Base-by-base conservation (phyloP, 208 protist genomes). In the Leishmania aethiopica region DNA sequence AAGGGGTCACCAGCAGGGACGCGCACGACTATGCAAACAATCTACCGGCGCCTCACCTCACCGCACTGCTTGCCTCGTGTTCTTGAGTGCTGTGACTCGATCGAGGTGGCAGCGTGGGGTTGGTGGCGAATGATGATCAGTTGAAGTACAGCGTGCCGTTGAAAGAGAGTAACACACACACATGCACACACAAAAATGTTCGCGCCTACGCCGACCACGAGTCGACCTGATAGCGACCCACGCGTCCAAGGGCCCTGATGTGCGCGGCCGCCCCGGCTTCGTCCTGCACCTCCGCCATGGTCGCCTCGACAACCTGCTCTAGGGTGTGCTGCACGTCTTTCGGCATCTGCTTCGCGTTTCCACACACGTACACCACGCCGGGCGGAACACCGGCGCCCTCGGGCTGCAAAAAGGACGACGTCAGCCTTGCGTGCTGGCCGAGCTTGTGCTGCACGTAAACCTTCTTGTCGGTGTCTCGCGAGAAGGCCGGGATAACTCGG, bases 371-470 rank as follows among this genome's bases (percentile, higher is more conserved):
- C 37, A 95, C 78, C 40, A 80, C 76, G n/a, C 87, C 79, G 0
- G 79, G 78, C 49, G 51, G 82, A 40, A 87, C 70, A 3, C 51
- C 83, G 49, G 75, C 71, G 5, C 77, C 73, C 28, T 90, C 62
- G 25, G 79, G 81, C 22, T 84, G 75, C 53, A 98, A 42, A 55
- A 98, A 87, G 0, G 62, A 37, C 22, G 80, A 90, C 6, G 95
- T 88, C n/a, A 86, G 80, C 59, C 55, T 81, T 32, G 94, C 93
- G 59, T 95, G 84, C 77, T 91, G 66, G 47, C 93, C 94, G 59
- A 98, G 84, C 40, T 91, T 87, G 84, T 98, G 93, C 83, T 98
- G 95, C 67, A 98, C 95, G 81, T 98, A 98, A 42, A 94, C 78
- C 85, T 98, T 98, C 71, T 89, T 89, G 2, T 80, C 81, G 37